Conservation (phyloP, 2,329 filamentous ascomycete genomes). For the Falciphora oryzae region DNA sequence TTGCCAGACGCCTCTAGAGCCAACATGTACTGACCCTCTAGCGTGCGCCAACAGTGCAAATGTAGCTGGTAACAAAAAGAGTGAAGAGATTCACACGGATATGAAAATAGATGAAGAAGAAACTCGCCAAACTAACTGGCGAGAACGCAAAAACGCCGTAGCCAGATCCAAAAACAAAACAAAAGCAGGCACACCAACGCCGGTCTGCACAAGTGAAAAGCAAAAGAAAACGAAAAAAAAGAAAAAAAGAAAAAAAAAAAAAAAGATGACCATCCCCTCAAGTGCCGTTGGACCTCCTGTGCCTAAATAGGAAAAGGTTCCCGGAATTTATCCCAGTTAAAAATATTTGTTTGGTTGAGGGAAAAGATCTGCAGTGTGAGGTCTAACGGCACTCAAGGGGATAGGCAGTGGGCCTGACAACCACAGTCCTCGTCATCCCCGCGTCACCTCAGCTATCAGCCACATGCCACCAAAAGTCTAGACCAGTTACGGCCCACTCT, state of each 20-base stretch:
- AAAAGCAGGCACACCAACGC: not conserved
- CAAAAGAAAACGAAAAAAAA: not conserved
- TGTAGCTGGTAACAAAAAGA: not conserved
- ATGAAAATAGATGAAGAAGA: not conserved
- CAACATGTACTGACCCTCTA: not conserved
- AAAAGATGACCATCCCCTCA: not conserved
- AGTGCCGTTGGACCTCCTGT: too few species aligned
- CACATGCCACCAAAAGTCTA: not conserved
- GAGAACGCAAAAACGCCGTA: not conserved
- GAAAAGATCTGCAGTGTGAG: too few species aligned
- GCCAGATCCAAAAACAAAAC: not conserved
- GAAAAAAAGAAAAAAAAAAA: slow-evolving; percentile 1
- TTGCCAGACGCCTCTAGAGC: not conserved
- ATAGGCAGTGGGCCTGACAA: not conserved
- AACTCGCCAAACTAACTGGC: not conserved
- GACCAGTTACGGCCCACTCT: not conserved
- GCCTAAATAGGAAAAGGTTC: too few species aligned
- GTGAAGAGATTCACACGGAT: not conserved
- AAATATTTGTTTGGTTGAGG: too few species aligned
- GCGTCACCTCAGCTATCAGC: not conserved
- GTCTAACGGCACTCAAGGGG: too few species aligned
- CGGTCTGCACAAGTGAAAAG: not conserved
- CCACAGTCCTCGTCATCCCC: not conserved
- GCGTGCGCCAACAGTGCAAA: not conserved
- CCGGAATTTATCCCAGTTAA: too few species aligned